phyloP scores from a whole-genome alignment of 2,329 filamentous ascomycete genomes.

The Cladosporium cucumerinum region DNA sequence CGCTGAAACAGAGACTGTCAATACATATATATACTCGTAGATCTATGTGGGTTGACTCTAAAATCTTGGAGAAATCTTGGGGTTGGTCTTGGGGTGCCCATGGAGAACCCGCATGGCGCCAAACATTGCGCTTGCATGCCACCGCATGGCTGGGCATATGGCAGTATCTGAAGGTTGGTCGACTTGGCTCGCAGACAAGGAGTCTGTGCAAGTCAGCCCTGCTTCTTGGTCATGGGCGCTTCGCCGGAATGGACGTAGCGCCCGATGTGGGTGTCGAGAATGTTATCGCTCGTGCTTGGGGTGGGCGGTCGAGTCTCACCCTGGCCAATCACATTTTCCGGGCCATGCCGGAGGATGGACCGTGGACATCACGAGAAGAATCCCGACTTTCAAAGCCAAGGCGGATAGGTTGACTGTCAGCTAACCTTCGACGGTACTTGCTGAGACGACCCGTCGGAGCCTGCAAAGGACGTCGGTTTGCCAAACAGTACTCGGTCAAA shows the following conservation, averaged over 20 bases:
- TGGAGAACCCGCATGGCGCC: constrained; percentile 1
- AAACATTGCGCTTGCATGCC: neutral
- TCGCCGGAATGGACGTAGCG: neutral
- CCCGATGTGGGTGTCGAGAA: neutral
- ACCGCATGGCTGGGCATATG: constrained; percentile 10
- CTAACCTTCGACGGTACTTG: neutral
- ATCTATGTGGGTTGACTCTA: constrained; percentile 2
- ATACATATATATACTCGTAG: constrained; percentile 5
- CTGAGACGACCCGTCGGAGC: neutral
- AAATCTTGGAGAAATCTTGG: constrained; percentile 11
- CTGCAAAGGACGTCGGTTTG: neutral
- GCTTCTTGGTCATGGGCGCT: constrained; percentile 4
- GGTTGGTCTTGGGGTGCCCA: constrained; percentile 9
- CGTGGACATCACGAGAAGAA: neutral
- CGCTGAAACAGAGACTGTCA: neutral
- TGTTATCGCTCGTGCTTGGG: neutral
- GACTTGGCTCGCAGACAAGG: constrained; percentile 16
- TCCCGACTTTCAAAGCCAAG: neutral
- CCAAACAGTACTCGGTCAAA: neutral
- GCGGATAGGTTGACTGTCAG: constrained; percentile 11
- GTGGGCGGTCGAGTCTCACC: constrained; percentile 1
- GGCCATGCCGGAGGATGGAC: neutral
- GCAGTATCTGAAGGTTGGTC: constrained; percentile 7
- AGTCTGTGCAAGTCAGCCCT: constrained; percentile 11
- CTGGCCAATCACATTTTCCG: constrained; percentile 3